A percentile compares a stretch with the other conserved stretches of the same genome.
Conservation (phyloP, 495 filamentous ascomycete genomes). For the Aspergillus steynii region DNA sequence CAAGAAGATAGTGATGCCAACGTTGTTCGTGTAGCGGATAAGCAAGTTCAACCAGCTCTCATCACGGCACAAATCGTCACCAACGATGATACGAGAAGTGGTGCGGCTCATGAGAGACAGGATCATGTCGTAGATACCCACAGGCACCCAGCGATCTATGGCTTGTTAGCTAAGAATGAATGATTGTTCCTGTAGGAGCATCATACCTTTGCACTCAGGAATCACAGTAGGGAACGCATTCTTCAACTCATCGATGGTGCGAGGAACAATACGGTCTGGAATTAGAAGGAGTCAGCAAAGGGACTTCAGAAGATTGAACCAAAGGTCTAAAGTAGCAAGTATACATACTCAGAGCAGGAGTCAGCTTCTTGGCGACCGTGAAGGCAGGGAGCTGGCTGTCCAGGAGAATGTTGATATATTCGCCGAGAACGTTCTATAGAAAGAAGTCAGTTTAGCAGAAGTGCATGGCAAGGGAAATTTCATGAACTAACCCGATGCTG, state of each 20-base stretch:
- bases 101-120: slow-evolving; percentile 52
- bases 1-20: slow-evolving; percentile 34
- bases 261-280: slow-evolving; percentile 29
- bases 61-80: slow-evolving; percentile 49
- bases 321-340: too few relatives aligned
- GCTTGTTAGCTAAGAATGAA: background rate
- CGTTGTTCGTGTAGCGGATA: slow-evolving; percentile 54
- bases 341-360: slow-evolving; percentile 26
- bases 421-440: slow-evolving; percentile 29
- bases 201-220: slow-evolving; percentile 27
- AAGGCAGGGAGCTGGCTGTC: slow-evolving; percentile 26
- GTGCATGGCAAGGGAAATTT: background rate
- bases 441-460: background rate
- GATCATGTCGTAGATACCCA: slow-evolving; percentile 29
- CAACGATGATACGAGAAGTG: slow-evolving; percentile 59
- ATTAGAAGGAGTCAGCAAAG: background rate
- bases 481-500: slow-evolving; percentile 25
- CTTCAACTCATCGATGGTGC: slow-evolving; percentile 30
- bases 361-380: slow-evolving; percentile 29
- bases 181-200: background rate
- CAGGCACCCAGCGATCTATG: slow-evolving; percentile 17
- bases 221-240: slow-evolving; percentile 26
- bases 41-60: slow-evolving; percentile 56
- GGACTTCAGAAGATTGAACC: background rate
- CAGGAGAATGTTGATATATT: slow-evolving; percentile 32